Evolutionary conservation across 2,329 filamentous ascomycete genomes (phyloP).

Genomic region (Didymella pomorum): DNA sequence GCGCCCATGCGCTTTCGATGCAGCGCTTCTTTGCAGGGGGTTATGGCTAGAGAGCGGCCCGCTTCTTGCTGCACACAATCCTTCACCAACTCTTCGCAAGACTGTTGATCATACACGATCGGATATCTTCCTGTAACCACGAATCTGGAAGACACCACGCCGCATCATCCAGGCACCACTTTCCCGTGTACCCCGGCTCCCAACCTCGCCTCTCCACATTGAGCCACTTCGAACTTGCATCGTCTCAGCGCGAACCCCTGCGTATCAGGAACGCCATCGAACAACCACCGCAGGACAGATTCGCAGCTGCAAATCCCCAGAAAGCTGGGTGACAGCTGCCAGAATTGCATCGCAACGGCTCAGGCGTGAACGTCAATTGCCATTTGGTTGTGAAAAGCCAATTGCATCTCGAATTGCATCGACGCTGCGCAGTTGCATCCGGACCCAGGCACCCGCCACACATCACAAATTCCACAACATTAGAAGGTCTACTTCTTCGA

Average conservation of each 20-base stretch:
- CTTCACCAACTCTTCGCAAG: slow-evolving; percentile 31
- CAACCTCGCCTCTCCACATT: slow-evolving; percentile 16
- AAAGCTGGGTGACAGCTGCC: slow-evolving; percentile 16
- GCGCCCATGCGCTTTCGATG: slow-evolving; percentile 30
- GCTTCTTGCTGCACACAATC: slow-evolving; percentile 29
- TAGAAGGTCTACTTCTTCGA: slow-evolving; percentile 11
- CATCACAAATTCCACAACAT: slow-evolving; percentile 2
- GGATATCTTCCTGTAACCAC: slow-evolving; percentile 19
- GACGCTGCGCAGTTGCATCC: background rate
- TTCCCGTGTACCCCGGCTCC: slow-evolving; percentile 7
- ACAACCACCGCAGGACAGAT: slow-evolving; percentile 18
- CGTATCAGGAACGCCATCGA: slow-evolving; percentile 36
- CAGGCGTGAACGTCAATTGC: slow-evolving; percentile 18
- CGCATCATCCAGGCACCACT: slow-evolving; percentile 15
- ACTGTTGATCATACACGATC: slow-evolving; percentile 24
- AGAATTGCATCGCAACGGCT: slow-evolving; percentile 24
- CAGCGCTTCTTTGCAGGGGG: slow-evolving; percentile 35
- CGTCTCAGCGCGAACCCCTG: slow-evolving; percentile 45
- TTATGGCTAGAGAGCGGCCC: slow-evolving; percentile 29
- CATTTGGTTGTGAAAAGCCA: background rate
- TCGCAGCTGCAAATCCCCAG: slow-evolving; percentile 18
- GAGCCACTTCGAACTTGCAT: slow-evolving; percentile 41
- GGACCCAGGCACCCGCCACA: slow-evolving; percentile 3
- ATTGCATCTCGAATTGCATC: background rate
- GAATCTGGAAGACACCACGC: slow-evolving; percentile 18